A percentile compares a stretch with the other conserved stretches of the same genome.
These are phyloP conservation scores for Suillus bovinus DNA, from an alignment of 768 basidiomycete species.

Conservation along the genomic window DNA sequence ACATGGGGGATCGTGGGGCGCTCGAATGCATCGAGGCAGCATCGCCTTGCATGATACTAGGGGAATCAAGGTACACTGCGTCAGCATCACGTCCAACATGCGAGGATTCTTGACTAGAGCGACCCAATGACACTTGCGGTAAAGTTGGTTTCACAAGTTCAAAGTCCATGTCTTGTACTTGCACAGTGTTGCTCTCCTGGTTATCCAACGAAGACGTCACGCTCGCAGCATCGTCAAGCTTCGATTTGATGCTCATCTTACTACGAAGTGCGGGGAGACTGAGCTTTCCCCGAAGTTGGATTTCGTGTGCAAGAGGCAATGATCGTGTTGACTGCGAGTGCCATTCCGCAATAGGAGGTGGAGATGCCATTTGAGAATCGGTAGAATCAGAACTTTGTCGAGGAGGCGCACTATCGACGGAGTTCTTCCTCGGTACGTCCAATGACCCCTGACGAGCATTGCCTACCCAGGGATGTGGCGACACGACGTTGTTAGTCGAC, in stretches of 20 bases:
- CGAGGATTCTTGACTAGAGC: constrained; percentile 57
- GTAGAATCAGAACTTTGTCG: constrained; percentile 28
- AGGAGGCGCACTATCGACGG: constrained; percentile 19
- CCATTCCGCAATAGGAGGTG: constrained; percentile 41
- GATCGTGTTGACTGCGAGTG: constrained; percentile 31
- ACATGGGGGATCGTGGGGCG: constrained; percentile 28
- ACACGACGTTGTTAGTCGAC: constrained; percentile 14
- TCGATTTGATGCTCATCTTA: constrained; percentile 29
- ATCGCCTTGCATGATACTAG: constrained; percentile 36
- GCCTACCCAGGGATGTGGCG: constrained; percentile 17
- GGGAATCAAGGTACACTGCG: constrained; percentile 15
- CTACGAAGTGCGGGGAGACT: constrained; percentile 67
- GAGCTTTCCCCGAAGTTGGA: constrained; percentile 55
- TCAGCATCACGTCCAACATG: constrained; percentile 32
- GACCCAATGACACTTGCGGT: constrained; percentile 38
- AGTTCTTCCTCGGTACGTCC: constrained; percentile 20
- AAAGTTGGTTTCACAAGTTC: constrained; percentile 70
- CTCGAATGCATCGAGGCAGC: constrained; percentile 43
- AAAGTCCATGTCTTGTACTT: constrained; percentile 82
- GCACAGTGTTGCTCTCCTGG: constrained; percentile 55
- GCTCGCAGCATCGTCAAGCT: constrained; percentile 33
- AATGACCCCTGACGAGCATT: constrained; percentile 16
- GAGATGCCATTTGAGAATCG: constrained; percentile 38
- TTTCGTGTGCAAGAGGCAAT: constrained; percentile 30
- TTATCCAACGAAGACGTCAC: constrained; percentile 20